A percentile compares a stretch with the other conserved stretches of the same genome.
These are phyloP conservation scores for Brachypodium distachyon DNA, from an alignment of 202 grass and related monocot species.

Conservation along the genomic window DNA sequence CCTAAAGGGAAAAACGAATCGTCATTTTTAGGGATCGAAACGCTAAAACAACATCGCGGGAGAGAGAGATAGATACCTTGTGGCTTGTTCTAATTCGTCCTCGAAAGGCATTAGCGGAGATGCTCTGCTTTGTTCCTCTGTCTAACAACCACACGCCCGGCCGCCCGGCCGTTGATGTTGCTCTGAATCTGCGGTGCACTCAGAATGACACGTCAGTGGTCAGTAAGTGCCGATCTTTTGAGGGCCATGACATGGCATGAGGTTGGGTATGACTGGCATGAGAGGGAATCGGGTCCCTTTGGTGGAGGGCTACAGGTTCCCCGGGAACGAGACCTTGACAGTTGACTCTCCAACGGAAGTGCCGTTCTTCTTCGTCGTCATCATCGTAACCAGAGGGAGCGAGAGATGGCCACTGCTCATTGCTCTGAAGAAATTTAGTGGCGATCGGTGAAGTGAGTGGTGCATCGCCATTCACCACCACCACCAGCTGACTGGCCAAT, in stretches of 20 bases:
- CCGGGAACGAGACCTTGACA: too few species aligned
- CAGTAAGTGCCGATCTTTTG: background rate
- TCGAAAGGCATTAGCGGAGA: background rate
- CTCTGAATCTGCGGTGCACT: background rate
- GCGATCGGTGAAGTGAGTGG: too few species aligned
- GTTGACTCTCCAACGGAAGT: too few species aligned
- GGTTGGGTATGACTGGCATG: too few species aligned
- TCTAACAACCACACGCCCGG: background rate
- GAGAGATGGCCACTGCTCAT: too few species aligned
- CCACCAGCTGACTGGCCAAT: too few species aligned
- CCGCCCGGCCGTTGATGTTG: too few species aligned
- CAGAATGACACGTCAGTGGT: background rate
- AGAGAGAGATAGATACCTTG: slow-evolving; percentile 16
- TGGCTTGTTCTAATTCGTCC: slow-evolving; percentile 27
- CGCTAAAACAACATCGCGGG: background rate
- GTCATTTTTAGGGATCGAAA: background rate
- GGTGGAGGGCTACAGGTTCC: background rate
- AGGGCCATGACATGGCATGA: background rate
- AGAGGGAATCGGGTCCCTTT: background rate
- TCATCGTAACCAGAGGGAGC: too few species aligned
- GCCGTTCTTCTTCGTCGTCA: too few species aligned
- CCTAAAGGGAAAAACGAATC: too few species aligned
- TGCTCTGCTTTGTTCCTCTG: background rate
- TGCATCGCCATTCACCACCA: too few species aligned
- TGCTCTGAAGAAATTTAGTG: too few species aligned